Evolutionary conservation across 352 stramenopile genomes (phyloP), one percentile per base, ranked within the genome.

Genomic region (Pythium insidiosum): DNA sequence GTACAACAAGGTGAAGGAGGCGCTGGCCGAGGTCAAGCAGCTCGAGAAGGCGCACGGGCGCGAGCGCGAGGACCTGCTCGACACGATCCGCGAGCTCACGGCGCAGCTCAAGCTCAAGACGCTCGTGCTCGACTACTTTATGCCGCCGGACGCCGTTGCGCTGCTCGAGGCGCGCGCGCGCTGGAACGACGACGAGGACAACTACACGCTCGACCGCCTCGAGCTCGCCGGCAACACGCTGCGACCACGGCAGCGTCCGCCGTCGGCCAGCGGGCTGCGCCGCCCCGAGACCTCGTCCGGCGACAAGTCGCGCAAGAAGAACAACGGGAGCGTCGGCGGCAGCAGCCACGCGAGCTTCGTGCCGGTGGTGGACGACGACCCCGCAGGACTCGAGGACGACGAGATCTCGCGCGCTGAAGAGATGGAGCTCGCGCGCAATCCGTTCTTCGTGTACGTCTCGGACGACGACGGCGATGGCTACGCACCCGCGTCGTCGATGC

Each of bases 31-130:
- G 43, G 81, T 98, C 37, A 88, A 95, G 46, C 92, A 97, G 58
- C 80, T 98, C 47, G 83, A 97, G 56, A 87, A 94, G 41, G 89
- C 95, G 23, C 96, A 97, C 43, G 59, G 59, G 15, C 73, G 74
- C 3, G 95, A 98, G 58, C 82, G 90, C 23, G 90, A 97, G 40
- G 94, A 98, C 44, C 69, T 98, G 47, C 58, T 98, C 18, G 89
- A 98, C 53, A 96, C 88, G 4, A 97, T 98, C 39, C 82, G 95
- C 12, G 81, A 98, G 58, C 69, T 98, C 25, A 96, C 87, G n/a
- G 84, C 76, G 11, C 88, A 98, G 45, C 59, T 98, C 41, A 98
- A 98, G 70, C 73, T 99, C 18, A 98, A 98, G 61, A 73, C 95
- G 37, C 72, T 98, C 4, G 57, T 97, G 23, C 70, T 98, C 15